Evolutionary conservation across 192 early-diverging fungal genomes (phyloP).

Genomic region (Coemansia erecta): DNA sequence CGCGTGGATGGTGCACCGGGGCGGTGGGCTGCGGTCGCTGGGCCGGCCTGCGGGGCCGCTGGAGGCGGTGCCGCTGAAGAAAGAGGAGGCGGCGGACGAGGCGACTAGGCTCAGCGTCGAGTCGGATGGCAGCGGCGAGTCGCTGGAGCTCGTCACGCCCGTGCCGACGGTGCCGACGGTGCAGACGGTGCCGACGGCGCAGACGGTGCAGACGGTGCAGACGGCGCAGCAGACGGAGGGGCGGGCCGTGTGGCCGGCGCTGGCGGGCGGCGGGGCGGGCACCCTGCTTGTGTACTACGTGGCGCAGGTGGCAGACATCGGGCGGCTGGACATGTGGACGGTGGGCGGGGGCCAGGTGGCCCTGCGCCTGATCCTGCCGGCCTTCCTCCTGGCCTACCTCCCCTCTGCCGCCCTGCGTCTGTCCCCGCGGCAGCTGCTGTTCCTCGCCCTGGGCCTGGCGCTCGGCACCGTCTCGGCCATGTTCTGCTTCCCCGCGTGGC

Average conservation of each 20-base stretch:
- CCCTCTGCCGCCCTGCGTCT: conserved; percentile 17
- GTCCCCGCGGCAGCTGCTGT: conserved; percentile 2
- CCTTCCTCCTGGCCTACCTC: conserved; percentile 10
- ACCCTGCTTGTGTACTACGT: conserved; percentile 18
- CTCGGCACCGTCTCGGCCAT: background rate
- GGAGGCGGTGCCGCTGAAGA: no score
- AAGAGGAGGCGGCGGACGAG: no score
- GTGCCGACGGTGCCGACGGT: no score
- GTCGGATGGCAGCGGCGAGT: background rate
- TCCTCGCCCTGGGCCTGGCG: conserved; percentile 10
- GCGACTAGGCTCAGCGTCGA: background rate
- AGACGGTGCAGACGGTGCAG: no score
- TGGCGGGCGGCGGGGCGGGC: conserved; percentile 2
- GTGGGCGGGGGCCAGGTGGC: conserved; percentile 11
- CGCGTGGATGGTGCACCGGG: background rate
- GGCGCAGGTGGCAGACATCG: conserved; percentile 18
- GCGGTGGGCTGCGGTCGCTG: no score
- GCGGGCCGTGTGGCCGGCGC: background rate
- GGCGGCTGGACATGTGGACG: conserved; percentile 27
- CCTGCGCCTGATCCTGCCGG: conserved; percentile 13
- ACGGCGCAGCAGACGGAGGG: no score
- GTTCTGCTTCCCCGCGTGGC: background rate
- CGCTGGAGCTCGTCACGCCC: background rate
- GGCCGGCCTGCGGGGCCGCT: no score
- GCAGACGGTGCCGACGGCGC: no score